A percentile compares a stretch with the other conserved stretches of the same genome.
Conservation (phyloP, 345 rosid genomes). For the Aquilaria sinensis region DNA sequence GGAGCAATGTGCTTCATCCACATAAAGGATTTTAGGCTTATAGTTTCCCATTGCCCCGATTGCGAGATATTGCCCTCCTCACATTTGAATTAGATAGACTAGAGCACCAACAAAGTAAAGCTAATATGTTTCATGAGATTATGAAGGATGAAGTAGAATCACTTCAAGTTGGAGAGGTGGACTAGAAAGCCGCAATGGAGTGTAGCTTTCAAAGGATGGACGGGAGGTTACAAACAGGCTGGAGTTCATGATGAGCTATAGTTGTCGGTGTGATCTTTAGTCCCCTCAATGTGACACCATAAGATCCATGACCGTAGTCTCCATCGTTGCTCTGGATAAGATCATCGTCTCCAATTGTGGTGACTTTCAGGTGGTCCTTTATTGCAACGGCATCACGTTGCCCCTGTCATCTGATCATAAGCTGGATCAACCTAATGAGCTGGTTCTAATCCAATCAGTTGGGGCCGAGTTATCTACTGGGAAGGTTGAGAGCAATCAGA, state of each 20-base stretch:
- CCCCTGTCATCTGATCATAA: conserved; percentile 68
- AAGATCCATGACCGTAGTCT: conserved; percentile 63
- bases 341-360: conserved; percentile 62
- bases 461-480: conserved; percentile 81
- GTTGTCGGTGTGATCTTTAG: conserved; percentile 58
- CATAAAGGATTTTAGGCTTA: conserved; percentile 24
- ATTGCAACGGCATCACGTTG: conserved; percentile 42
- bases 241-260: conserved; percentile 10
- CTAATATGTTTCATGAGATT: conserved; percentile 49
- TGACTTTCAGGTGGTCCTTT: conserved; percentile 68
- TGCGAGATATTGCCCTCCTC: conserved; percentile 30
- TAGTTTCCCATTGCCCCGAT: conserved; percentile 23
- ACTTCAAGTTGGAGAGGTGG: conserved; percentile 11
- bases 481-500: conserved; percentile 74
- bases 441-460: conserved; percentile 41
- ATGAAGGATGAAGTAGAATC: conserved; percentile 37
- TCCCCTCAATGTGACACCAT: conserved; percentile 65
- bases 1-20: conserved; percentile 30
- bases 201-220: conserved; percentile 50
- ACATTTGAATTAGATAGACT: conserved; percentile 39
- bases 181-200: conserved; percentile 50
- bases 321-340: conserved; percentile 46
- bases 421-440: conserved; percentile 77
- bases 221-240: conserved; percentile 33
- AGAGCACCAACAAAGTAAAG: conserved; percentile 48